Evolutionary conservation across 1,284 basidiomycete species (phyloP), one percentile per base, ranked within the genome.

Genomic region (Afroboletus lepidellus): DNA sequence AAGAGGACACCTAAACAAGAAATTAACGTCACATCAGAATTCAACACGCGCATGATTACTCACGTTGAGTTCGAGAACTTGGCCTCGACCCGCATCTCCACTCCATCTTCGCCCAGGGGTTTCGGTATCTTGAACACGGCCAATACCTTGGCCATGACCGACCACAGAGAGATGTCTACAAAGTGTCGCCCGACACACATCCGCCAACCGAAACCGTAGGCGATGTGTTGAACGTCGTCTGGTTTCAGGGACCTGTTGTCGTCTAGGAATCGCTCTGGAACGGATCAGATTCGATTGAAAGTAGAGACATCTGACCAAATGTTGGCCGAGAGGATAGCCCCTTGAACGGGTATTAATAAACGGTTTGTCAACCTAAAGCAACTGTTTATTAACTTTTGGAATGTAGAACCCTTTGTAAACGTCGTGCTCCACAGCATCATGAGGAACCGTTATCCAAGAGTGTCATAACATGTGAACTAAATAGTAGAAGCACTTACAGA

Each of bases 401-500:
- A 33, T 33, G 15, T 33, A 5, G 16, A 33, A 33, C 16, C 32
- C 32, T 7, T 8, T n/a, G 15, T 33, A 33, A 16, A 33, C 32
- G 16, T 5, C 13, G 6, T 33, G 12, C 3, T 33, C 32, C 13
- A 33, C 32, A 13, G 32, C 29, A 30, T 9, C 29, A 13, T 30
- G 29, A 13, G 29, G 29, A 11, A 13, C 29, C 7, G 24, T 13
- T 33, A 5, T 2, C 16, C n/a, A 30, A 16, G 3, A 1, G 1
- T n/a, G n/a, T n/a, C n/a, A n/a, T n/a, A n/a, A n/a, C n/a, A n/a
- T n/a, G n/a, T n/a, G n/a, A n/a, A n/a, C n/a, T n/a, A n/a, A n/a
- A n/a, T n/a, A n/a, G 12, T 0, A 1, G 8, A 21, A 18, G 11
- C 9, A 37, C 49, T 21, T 42, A 56, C 61, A 49, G 8, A 59